Conservation (phyloP, 192 early-diverging fungal genomes). For the Rhizophagus sp. region DNA sequence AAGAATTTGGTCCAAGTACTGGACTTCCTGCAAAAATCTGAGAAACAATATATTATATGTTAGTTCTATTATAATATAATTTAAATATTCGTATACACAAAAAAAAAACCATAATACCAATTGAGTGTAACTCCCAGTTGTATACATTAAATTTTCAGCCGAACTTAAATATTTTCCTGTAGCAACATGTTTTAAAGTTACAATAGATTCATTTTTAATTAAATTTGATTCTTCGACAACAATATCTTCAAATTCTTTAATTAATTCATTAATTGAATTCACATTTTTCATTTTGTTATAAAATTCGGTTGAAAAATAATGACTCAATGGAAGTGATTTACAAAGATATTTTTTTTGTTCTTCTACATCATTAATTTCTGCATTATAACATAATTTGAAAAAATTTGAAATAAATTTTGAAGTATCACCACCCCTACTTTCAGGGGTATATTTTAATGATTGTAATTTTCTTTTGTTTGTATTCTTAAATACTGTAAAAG, state of each 20-base stretch:
- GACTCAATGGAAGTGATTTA: not conserved
- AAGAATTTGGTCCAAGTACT: not conserved
- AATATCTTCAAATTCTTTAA: not conserved
- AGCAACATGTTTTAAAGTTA: no score
- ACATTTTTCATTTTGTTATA: not conserved
- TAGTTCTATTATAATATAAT: not conserved
- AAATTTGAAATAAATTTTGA: no score
- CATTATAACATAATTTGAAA: no score
- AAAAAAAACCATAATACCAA: not conserved
- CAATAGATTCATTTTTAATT: no score
- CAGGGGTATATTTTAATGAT: no score
- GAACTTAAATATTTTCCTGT: not conserved
- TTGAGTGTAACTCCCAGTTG: not conserved
- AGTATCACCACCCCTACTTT: no score
- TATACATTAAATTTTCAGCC: not conserved
- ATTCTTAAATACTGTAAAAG: no score
- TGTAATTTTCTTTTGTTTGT: no score
- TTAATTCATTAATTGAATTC: not conserved
- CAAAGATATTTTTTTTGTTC: not conserved
- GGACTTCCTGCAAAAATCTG: not conserved
- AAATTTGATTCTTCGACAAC: no score
- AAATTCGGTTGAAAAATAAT: not conserved
- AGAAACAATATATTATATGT: not conserved
- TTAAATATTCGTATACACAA: not conserved
- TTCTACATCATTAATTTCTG: not conserved